These are phyloP conservation scores for Sicyos edulis DNA, from an alignment of 306 rosid genomes.

Conservation along the genomic window DNA sequence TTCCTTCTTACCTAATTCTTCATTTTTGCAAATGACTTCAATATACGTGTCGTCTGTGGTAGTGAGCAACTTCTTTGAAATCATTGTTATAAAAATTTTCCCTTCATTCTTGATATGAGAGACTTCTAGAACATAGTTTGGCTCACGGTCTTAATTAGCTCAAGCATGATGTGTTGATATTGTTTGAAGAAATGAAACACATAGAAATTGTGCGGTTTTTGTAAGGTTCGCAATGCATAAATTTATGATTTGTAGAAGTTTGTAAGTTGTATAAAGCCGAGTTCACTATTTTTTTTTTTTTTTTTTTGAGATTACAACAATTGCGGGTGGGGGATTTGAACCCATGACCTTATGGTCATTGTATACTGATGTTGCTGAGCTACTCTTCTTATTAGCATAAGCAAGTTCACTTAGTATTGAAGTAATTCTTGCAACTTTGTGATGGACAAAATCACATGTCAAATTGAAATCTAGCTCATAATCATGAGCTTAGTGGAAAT, in stretches of 20 bases:
- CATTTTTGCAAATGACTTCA: not conserved
- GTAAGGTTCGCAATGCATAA: not conserved
- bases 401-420: not conserved
- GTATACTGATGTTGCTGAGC: no score
- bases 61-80: not conserved
- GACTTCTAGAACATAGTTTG: conserved; percentile 3
- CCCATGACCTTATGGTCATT: no score
- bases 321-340: no score
- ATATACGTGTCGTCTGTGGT: not conserved
- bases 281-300: not conserved
- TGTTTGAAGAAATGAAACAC: not conserved
- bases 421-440: not conserved
- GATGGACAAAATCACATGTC: not conserved
- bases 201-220: not conserved
- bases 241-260: conserved; percentile 2
- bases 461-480: not conserved
- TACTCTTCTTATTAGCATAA: not conserved
- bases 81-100: not conserved
- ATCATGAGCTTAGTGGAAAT: conserved; percentile 1
- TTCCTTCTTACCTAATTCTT: not conserved
- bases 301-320: no score
- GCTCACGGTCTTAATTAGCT: not conserved
- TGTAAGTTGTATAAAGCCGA: not conserved
- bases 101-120: conserved; percentile 7
- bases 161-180: not conserved